These are phyloP conservation scores for Rhodotorula sp. DNA, from an alignment of 1,284 basidiomycete genomes.

Conservation along the genomic window DNA sequence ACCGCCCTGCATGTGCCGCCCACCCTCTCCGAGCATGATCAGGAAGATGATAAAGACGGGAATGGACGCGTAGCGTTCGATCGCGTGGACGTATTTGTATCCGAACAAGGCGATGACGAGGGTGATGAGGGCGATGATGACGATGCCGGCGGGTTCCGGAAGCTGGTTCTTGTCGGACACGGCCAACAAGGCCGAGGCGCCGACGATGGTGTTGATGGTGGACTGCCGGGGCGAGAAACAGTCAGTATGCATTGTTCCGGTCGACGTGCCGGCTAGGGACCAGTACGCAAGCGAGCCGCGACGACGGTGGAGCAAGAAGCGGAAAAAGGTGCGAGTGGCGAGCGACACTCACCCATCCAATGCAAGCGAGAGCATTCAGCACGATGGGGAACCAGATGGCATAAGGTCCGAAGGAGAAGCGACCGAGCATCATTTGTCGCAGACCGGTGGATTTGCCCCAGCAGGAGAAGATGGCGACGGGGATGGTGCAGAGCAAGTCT, in stretches of 20 bases:
- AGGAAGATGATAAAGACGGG: slow-evolving; percentile 73
- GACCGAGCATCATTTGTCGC: slow-evolving; percentile 51
- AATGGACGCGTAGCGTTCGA: slow-evolving; percentile 72
- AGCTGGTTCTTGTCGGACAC: slow-evolving; percentile 40
- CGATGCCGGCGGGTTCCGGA: slow-evolving; percentile 42
- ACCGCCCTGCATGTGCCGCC: slow-evolving; percentile 20
- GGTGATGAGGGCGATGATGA: slow-evolving; percentile 50
- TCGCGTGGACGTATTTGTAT: slow-evolving; percentile 55
- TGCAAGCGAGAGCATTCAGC: slow-evolving; percentile 43
- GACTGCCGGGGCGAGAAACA: slow-evolving; percentile 6
- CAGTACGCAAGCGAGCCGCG: not conserved
- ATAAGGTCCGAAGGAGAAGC: slow-evolving; percentile 51
- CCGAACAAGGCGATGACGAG: slow-evolving; percentile 55
- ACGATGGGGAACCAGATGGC: slow-evolving; percentile 40
- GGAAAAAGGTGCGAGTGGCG: no score
- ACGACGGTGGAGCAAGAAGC: no score
- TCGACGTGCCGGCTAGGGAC: slow-evolving; percentile 1
- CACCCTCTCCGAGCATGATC: slow-evolving; percentile 51
- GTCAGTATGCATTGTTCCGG: no score
- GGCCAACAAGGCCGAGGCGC: slow-evolving; percentile 47
- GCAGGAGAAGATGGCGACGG: slow-evolving; percentile 54
- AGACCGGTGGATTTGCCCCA: slow-evolving; percentile 79
- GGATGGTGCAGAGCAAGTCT: slow-evolving; percentile 40
- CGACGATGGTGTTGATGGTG: slow-evolving; percentile 53
- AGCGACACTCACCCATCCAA: slow-evolving; percentile 25